Conservation (phyloP, 176 grass and related monocot species). For the Rhynchospora breviuscula region DNA sequence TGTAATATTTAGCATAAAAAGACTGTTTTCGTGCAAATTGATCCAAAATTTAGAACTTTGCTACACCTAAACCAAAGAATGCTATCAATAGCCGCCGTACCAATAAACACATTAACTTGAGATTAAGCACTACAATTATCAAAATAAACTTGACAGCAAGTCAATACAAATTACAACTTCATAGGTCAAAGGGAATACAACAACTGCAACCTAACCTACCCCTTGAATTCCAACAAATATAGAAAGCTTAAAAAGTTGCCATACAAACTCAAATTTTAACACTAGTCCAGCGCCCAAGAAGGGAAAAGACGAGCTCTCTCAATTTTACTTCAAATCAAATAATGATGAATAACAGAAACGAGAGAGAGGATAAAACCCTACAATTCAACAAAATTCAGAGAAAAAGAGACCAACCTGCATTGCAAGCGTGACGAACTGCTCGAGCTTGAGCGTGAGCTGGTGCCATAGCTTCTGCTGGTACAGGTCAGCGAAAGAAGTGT, state of each 20-base stretch:
- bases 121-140: background rate
- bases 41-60: background rate
- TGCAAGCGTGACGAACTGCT: slow-evolving; percentile 78
- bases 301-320: background rate
- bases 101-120: background rate
- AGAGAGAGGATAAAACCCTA: slow-evolving; percentile 21
- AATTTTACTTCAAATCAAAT: background rate
- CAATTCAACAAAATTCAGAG: background rate
- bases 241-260: background rate
- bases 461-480: slow-evolving; percentile 86
- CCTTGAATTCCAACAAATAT: background rate
- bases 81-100: background rate
- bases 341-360: background rate
- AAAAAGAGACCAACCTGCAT: slow-evolving; percentile 40
- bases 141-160: background rate
- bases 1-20: background rate
- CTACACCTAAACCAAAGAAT: slow-evolving; percentile 3
- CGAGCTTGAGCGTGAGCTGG: slow-evolving; percentile 94
- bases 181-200: background rate
- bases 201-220: background rate
- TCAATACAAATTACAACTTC: background rate
- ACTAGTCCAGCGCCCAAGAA: background rate
- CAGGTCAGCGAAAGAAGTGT: slow-evolving; percentile 54
- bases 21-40: background rate
- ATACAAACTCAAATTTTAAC: background rate